Evolutionary conservation across 2,329 filamentous ascomycete species (phyloP), one percentile per base, ranked within the genome.

Genomic region (Trichoderma atrobrunneum): DNA sequence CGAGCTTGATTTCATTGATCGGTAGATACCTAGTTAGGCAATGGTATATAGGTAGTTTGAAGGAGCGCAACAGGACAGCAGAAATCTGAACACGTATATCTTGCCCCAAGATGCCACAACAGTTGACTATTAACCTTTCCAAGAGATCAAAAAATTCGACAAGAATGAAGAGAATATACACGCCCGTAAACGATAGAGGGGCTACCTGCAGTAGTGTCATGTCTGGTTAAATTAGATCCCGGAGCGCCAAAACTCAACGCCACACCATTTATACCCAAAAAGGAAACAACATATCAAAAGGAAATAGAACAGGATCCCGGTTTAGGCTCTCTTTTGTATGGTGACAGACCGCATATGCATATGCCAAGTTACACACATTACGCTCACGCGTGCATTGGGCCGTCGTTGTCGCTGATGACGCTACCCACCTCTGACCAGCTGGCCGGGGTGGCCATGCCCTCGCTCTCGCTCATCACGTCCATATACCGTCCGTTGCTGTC

Each of bases 371-470:
- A 34, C 51, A 56, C 51, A 28, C 51, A 28, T 70, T 70, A 39
- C 67, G 43, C 67, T 70, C 59, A 73, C 54, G 61, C 54, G 59
- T 71, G 71, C 54, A 71, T 30, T 7, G 76, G 78, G 11, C 77
- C 79, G 63, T 89, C 87, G 75, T 80, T 86, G 78, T 89, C 87
- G 77, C 88, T 90, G 30, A 90, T 81, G 14, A 89, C 85, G 74
- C 89, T 91, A 72, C 88, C 89, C 16, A 91, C 85, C 77, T 91
- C 89, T 7, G 87, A 89, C 89, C 89, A 91, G 79, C 87, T 90
- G 1, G 85, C 85, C 0, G 89, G 89, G 0, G 89, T 91, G 70
- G 84, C 79, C 76, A 90, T 86, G 34, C 87, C 88, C 36, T 87
- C 87, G 75, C 87, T 88, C 74, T 89, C 87, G 76, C 88, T 90